Base-by-base conservation (phyloP, 208 protist genomes). In the Naegleria fowleri region DNA sequence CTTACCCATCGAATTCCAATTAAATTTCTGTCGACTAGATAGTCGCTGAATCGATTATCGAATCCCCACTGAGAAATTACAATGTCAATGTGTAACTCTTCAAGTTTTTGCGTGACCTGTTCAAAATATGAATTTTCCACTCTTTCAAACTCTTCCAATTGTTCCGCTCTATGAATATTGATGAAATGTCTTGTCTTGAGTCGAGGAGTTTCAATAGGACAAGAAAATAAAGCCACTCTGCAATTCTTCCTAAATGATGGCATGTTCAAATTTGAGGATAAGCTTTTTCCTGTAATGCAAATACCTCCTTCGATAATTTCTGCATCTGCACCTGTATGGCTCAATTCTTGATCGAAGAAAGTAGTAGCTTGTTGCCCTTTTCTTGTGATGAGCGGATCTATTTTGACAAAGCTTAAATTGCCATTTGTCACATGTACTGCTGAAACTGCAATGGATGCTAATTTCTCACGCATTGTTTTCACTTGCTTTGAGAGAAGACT, bases 1-100 rank as follows among this genome's bases (percentile, higher is more conserved):
- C 99, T 98, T 93, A 99, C 98, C 90, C 99, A 98, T 40, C 96
- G 98, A 91, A 99, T 95, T 40, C 99, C 98, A 92, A 99, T 96
- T 91, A 99, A 99, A 93, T 99, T 99, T 92, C 99, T 96, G 95
- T 99, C 99, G 19, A 39, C 1, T 9, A 88, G 19, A 0, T 39
- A 55, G 19, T 88, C 41, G 58, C 38, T 36, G 6, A 88, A 15
- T 39, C 6, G 5, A 58, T 48, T 13, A 58, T 88, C 84, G n/a
- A 88, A 48, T 58, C 43, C 41, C 84, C 84, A 88, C 16, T 88
- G 84, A 38, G 36, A 88, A 11, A 88, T 38, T 25, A 48, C 6
- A 16, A 58, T 29, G 55, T 88, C 29, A 19, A 88, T 13, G 55
- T 51, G 2, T 38, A 52, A 19, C 36, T 25, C 16, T 38, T 19